These are phyloP conservation scores for Fistulinella prunicolor DNA, from an alignment of 768 basidiomycete species.

Conservation along the genomic window DNA sequence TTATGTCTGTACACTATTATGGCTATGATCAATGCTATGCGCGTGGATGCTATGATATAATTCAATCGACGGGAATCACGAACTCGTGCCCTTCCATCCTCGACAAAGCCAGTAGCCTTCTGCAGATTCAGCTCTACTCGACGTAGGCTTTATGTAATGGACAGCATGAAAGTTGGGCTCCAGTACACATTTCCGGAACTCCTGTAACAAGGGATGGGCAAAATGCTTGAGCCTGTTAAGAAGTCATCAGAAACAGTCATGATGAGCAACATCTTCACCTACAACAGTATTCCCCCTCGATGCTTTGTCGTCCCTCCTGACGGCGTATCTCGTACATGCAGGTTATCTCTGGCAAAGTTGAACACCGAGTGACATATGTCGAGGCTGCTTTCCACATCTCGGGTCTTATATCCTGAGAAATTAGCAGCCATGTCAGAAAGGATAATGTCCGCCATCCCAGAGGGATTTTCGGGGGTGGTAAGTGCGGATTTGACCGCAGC, in stretches of 20 bases:
- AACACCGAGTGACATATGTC: slow-evolving; percentile 75
- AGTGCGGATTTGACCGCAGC: slow-evolving; percentile 42
- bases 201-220: slow-evolving; percentile 62
- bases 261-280: slow-evolving; percentile 21
- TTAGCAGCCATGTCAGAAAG: slow-evolving; percentile 92
- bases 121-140: slow-evolving; percentile 71
- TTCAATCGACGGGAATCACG: background rate
- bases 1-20: slow-evolving; percentile 17
- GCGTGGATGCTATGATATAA: background rate
- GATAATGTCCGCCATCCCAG: slow-evolving; percentile 68
- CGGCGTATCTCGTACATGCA: slow-evolving; percentile 46
- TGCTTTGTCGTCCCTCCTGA: slow-evolving; percentile 43
- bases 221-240: slow-evolving; percentile 78
- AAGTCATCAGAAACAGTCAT: background rate
- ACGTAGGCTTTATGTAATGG: slow-evolving; percentile 71
- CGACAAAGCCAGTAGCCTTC: slow-evolving; percentile 88
- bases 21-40: slow-evolving; percentile 4
- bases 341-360: slow-evolving; percentile 55
- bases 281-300: slow-evolving; percentile 48
- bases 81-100: slow-evolving; percentile 49
- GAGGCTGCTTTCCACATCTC: slow-evolving; percentile 67
- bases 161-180: slow-evolving; percentile 66
- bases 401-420: slow-evolving; percentile 61
- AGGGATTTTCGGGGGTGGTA: slow-evolving; percentile 26
- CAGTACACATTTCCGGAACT: slow-evolving; percentile 61